These are phyloP conservation scores for Penicillium sp. DNA, from an alignment of 2,329 filamentous ascomycete species.

Conservation along the genomic window DNA sequence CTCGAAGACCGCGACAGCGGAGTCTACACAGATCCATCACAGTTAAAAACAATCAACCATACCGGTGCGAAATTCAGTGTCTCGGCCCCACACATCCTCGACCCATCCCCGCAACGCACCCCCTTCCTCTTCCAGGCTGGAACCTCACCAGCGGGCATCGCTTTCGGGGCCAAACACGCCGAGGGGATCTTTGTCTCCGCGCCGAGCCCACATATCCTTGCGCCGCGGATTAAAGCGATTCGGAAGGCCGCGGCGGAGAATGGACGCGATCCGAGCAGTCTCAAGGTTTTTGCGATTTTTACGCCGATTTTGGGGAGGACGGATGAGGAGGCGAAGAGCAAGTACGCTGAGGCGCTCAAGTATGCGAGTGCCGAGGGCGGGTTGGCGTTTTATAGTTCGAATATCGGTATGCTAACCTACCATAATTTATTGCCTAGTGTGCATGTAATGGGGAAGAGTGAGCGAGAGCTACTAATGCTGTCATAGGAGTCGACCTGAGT, in stretches of 20 bases:
- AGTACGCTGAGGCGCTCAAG: conserved; percentile 42
- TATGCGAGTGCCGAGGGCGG: conserved; percentile 48
- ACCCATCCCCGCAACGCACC: conserved; percentile 37
- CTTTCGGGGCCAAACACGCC: conserved; percentile 45
- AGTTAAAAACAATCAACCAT: conserved; percentile 36
- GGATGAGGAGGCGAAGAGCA: conserved; percentile 44
- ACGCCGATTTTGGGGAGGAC: conserved; percentile 46
- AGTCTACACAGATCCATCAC: conserved; percentile 20
- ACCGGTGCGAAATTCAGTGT: conserved; percentile 40
- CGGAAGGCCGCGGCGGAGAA: conserved; percentile 38
- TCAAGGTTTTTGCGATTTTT: conserved; percentile 48
- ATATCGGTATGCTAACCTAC: conserved; percentile 30
- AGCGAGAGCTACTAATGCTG: conserved; percentile 27
- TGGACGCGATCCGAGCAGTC: conserved; percentile 39
- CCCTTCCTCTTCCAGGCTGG: conserved; percentile 49
- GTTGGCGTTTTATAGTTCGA: conserved; percentile 36
- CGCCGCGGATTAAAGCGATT: conserved; percentile 43
- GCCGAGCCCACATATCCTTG: conserved; percentile 41
- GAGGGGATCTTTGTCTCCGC: conserved; percentile 51
- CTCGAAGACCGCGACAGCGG: conserved; percentile 17
- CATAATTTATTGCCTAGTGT: too few relatives aligned
- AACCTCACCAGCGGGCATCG: conserved; percentile 45
- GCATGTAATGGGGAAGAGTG: too few relatives aligned
- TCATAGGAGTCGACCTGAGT: conserved; percentile 39
- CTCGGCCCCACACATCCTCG: conserved; percentile 42